Conservation (phyloP, 352 stramenopile genomes). For the Phytophthora sojae region DNA sequence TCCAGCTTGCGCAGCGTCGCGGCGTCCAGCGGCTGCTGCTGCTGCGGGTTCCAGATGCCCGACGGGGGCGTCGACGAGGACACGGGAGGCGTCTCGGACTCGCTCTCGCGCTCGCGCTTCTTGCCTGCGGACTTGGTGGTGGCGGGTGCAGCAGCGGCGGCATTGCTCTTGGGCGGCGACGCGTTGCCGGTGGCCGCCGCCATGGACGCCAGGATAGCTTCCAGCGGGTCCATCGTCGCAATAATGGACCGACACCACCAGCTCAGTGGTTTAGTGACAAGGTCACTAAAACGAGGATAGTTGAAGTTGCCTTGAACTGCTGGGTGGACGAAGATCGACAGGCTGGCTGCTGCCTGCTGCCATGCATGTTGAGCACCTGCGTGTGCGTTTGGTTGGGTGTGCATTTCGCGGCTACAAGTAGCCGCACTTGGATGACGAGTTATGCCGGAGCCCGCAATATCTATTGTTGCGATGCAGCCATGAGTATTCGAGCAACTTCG, state of each 20-base stretch:
- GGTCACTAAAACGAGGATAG: slow-evolving; percentile 8
- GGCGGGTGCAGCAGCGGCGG: not conserved
- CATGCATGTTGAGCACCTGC: no score
- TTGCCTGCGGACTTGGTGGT: slow-evolving; percentile 16
- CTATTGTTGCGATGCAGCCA: no score
- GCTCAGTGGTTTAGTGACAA: slow-evolving; percentile 1
- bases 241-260: not conserved
- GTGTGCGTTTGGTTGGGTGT: no score
- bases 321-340: no score
- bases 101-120: slow-evolving; percentile 42
- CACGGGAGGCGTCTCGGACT: not conserved
- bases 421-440: no score
- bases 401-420: no score
- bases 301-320: slow-evolving; percentile 1
- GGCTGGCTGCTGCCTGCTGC: no score
- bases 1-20: slow-evolving; percentile 20
- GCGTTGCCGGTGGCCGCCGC: slow-evolving; percentile 77
- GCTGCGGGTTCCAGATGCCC: slow-evolving; percentile 63
- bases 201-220: slow-evolving; percentile 87
- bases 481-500: no score
- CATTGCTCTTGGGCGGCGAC: not conserved
- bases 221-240: slow-evolving; percentile 53
- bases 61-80: slow-evolving; percentile 12
- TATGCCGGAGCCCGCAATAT: no score
- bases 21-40: slow-evolving; percentile 45